phyloP scores from a whole-genome alignment of 2,329 filamentous ascomycete species.

The Didymella keratinophila region DNA sequence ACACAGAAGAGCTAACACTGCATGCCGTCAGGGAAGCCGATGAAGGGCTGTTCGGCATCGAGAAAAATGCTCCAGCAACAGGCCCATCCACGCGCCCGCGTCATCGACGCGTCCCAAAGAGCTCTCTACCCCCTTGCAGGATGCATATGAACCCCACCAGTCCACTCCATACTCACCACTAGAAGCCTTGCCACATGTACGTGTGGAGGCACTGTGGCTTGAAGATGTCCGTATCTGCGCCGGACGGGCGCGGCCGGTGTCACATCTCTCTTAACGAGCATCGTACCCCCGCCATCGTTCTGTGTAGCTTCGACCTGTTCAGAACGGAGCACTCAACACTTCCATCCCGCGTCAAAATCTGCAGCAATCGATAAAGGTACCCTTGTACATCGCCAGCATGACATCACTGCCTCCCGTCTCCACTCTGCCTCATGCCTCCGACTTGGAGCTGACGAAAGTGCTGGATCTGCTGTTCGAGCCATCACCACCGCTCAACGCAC shows the following conservation, averaged over 20 bases:
- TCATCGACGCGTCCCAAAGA: not conserved
- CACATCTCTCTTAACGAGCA: slow-evolving; percentile 18
- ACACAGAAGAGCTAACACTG: not conserved
- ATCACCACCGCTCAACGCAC: slow-evolving; percentile 73
- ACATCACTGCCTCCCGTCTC: slow-evolving; percentile 65
- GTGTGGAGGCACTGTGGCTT: slow-evolving; percentile 10
- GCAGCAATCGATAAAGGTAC: slow-evolving; percentile 17
- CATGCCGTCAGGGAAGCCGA: not conserved
- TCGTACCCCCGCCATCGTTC: slow-evolving; percentile 6
- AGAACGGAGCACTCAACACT: slow-evolving; percentile 7
- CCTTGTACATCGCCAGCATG: slow-evolving; percentile 26
- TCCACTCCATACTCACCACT: slow-evolving; percentile 13
- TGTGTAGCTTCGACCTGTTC: slow-evolving; percentile 1
- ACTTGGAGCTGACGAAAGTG: slow-evolving; percentile 62
- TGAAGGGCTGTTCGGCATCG: not conserved
- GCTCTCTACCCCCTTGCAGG: slow-evolving; percentile 35
- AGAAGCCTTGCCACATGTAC: slow-evolving; percentile 1
- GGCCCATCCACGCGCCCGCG: not conserved
- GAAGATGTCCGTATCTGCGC: slow-evolving; percentile 5
- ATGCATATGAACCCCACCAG: slow-evolving; percentile 25
- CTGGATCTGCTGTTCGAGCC: slow-evolving; percentile 89
- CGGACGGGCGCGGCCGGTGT: slow-evolving; percentile 41
- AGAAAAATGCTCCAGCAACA: not conserved
- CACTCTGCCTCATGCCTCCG: slow-evolving; percentile 64
- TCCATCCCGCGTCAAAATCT: not conserved